Evolutionary conservation across 1,284 basidiomycete genomes (phyloP).

Genomic region (Pascua sp.): DNA sequence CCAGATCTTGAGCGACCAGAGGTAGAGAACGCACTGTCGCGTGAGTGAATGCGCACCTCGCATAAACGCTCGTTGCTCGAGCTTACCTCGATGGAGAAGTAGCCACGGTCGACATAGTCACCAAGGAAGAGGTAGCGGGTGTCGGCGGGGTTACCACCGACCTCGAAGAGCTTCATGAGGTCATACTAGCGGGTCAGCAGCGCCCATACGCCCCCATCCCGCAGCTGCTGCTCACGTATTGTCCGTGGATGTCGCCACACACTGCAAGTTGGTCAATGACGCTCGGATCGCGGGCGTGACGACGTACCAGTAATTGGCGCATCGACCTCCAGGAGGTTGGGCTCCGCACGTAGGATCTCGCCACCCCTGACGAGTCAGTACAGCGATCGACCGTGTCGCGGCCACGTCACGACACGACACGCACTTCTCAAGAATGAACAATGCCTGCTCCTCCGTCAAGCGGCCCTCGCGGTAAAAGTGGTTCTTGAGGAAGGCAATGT

Average conservation of each 20-base stretch:
- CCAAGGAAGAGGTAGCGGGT: conserved; percentile 94
- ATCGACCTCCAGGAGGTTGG: conserved; percentile 85
- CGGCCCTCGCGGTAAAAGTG: conserved; percentile 97
- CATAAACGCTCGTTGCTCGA: background rate
- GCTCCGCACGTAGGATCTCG: conserved; percentile 70
- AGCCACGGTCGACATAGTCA: conserved; percentile 96
- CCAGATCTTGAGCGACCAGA: conserved; percentile 91
- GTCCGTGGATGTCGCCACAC: conserved; percentile 94
- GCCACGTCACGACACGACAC: conserved; percentile 9
- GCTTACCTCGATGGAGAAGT: conserved; percentile 85
- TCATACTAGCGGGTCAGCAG: conserved; percentile 66
- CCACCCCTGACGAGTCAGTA: conserved; percentile 56
- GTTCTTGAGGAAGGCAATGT: conserved; percentile 96
- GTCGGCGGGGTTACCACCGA: conserved; percentile 86
- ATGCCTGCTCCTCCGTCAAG: conserved; percentile 81
- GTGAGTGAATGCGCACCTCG: conserved; percentile 1
- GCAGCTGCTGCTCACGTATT: conserved; percentile 68
- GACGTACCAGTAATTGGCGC: conserved; percentile 86
- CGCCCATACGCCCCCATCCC: background rate
- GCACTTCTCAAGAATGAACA: conserved; percentile 74
- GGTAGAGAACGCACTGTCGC: conserved; percentile 76
- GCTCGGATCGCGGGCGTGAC: conserved; percentile 17
- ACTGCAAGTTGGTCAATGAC: conserved; percentile 54
- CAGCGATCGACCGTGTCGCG: background rate
- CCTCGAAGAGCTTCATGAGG: conserved; percentile 96